Evolutionary conservation across 768 basidiomycete genomes (phyloP).

Genomic region (Phlebiopsis flavidoalba): DNA sequence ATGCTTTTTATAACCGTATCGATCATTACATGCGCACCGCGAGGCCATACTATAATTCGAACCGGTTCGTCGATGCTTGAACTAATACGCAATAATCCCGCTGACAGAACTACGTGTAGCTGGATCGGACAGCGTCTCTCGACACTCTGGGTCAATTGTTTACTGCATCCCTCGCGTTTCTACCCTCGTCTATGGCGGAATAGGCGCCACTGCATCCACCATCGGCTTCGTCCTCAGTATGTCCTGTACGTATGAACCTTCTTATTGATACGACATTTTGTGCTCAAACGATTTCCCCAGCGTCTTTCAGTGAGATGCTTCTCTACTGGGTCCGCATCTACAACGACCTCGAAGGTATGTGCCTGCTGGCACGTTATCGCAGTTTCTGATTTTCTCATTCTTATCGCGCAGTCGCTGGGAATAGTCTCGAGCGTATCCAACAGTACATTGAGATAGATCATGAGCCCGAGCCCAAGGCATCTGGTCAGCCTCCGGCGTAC

Average conservation of each 20-base stretch:
- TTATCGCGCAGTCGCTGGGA: neutral
- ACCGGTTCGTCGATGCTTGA: slow-evolving; percentile 5
- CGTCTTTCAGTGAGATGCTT: slow-evolving; percentile 53
- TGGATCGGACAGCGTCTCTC: slow-evolving; percentile 37
- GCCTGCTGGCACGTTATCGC: neutral
- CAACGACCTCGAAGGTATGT: slow-evolving; percentile 38
- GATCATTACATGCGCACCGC: slow-evolving; percentile 46
- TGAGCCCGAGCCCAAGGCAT: slow-evolving; percentile 34
- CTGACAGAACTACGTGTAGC: slow-evolving; percentile 15
- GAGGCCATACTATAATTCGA: slow-evolving; percentile 41
- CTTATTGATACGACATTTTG: neutral
- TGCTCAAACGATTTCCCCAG: slow-evolving; percentile 14
- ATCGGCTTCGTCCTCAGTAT: slow-evolving; percentile 34
- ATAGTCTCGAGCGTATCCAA: slow-evolving; percentile 42
- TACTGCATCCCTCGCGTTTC: slow-evolving; percentile 43
- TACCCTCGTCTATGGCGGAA: slow-evolving; percentile 44
- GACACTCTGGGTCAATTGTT: slow-evolving; percentile 52
- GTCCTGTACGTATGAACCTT: slow-evolving; percentile 29
- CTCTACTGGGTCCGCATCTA: slow-evolving; percentile 43
- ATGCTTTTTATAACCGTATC: slow-evolving; percentile 43
- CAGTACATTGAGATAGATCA: slow-evolving; percentile 52
- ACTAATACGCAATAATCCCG: neutral
- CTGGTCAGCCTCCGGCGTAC: slow-evolving; percentile 49
- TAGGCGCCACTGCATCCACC: slow-evolving; percentile 38
- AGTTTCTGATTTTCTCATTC: neutral